Conservation (phyloP, 768 basidiomycete genomes). For the Mycena pura region DNA sequence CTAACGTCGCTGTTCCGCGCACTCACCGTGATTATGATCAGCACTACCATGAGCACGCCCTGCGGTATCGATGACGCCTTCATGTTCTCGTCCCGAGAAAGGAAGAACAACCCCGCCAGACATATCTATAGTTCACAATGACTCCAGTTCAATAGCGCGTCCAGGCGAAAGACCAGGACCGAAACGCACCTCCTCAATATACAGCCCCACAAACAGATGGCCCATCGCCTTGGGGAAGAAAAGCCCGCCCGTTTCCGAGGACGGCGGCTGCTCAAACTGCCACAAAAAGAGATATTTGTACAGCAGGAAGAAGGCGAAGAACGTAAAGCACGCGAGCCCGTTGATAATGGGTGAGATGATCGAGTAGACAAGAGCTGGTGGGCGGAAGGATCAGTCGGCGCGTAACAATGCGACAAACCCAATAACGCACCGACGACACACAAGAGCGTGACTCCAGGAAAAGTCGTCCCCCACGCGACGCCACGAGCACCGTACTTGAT, state of each 20-base stretch:
- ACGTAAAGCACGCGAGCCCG: slow-evolving; percentile 82
- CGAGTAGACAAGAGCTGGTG: slow-evolving; percentile 74
- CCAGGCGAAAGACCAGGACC: not conserved
- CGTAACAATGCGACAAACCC: not conserved
- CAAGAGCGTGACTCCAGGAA: slow-evolving; percentile 75
- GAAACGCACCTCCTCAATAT: slow-evolving; percentile 70
- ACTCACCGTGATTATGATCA: slow-evolving; percentile 84
- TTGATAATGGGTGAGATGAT: slow-evolving; percentile 95
- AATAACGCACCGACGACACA: slow-evolving; percentile 75
- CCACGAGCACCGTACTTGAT: slow-evolving; percentile 79
- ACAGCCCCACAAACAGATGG: slow-evolving; percentile 93
- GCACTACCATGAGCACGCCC: slow-evolving; percentile 83
- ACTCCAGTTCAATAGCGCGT: not conserved
- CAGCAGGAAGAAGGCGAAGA: slow-evolving; percentile 82
- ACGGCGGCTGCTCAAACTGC: slow-evolving; percentile 71
- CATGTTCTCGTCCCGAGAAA: slow-evolving; percentile 62
- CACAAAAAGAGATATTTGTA: slow-evolving; percentile 91
- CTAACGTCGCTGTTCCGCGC: too few relatives aligned
- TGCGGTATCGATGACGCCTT: slow-evolving; percentile 70
- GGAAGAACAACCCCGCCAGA: slow-evolving; percentile 89
- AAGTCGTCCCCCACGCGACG: slow-evolving; percentile 81
- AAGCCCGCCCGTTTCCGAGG: slow-evolving; percentile 85
- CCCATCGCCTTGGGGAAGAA: slow-evolving; percentile 96
- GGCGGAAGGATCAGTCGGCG: not conserved
- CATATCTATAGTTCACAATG: slow-evolving; percentile 61